Evolutionary conservation across 1,284 basidiomycete species (phyloP), one percentile per base, ranked within the genome.

Genomic region (Hemileia vastatrix): DNA sequence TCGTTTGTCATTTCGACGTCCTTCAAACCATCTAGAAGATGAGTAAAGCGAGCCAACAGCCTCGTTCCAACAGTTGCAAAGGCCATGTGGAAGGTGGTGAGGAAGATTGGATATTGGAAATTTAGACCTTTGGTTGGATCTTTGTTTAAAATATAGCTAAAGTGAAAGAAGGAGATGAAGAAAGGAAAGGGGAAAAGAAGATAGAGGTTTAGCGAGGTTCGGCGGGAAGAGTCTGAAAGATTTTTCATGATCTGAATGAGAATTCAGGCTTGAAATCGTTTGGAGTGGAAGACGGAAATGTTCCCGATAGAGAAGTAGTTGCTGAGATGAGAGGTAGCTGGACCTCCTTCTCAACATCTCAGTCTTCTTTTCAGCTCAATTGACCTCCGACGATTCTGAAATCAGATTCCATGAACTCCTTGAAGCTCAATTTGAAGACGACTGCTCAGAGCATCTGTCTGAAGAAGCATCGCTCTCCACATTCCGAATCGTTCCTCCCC

Each of bases 251-350:
- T 13, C 67, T 66, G 31, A 67, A 52, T 2, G 64, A 65, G 54
- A 80, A 94, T 69, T 83, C 83, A 81, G 94, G 94, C 67, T 85
- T 77, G 71, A 90, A 83, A 57, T 81, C n/a, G n/a, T n/a, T n/a
- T n/a, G n/a, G n/a, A n/a, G n/a, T n/a, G n/a, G n/a, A n/a, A n/a
- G n/a, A n/a, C n/a, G n/a, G n/a, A n/a, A n/a, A n/a, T n/a, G n/a
- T n/a, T n/a, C n/a, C n/a, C 83, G 76, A 86, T 86, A 79, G 91
- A 92, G 75, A 95, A 79, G 74, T 88, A 87, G 77, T 92, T 93
- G 83, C n/a, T n/a, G n/a, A n/a, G n/a, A n/a, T n/a, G n/a, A n/a
- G n/a, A n/a, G n/a, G n/a, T n/a, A n/a, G n/a, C n/a, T n/a, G n/a
- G n/a, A n/a, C n/a, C n/a, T n/a, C n/a, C n/a, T n/a, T n/a, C n/a